These are phyloP conservation scores for Nigrospora osmanthi DNA, from an alignment of 2,329 filamentous ascomycete genomes.

Conservation along the genomic window DNA sequence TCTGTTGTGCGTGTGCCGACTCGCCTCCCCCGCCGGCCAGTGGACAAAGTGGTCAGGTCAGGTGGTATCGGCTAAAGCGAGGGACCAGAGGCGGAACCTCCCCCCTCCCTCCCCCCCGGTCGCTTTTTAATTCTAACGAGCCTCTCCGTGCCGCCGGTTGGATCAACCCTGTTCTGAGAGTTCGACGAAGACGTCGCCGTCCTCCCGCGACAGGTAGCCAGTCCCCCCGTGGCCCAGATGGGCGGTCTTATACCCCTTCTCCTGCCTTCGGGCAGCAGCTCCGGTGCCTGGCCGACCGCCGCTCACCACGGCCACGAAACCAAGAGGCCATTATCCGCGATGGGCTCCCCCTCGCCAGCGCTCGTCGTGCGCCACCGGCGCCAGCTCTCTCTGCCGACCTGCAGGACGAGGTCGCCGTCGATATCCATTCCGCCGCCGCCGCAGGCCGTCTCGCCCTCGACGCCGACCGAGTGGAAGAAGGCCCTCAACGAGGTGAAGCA, in stretches of 20 bases:
- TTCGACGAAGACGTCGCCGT: too few species aligned
- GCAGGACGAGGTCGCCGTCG: slow-evolving; percentile 11
- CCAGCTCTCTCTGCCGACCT: slow-evolving; percentile 17
- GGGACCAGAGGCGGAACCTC: too few species aligned
- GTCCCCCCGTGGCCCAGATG: slow-evolving; percentile 7
- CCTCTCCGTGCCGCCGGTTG: too few species aligned
- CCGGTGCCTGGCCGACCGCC: background rate
- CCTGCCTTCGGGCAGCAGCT: slow-evolving; percentile 9
- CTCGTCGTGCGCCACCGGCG: slow-evolving; percentile 11
- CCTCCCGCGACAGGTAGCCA: background rate
- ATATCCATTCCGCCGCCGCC: slow-evolving; percentile 11
- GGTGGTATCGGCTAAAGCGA: too few species aligned
- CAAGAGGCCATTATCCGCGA: background rate
- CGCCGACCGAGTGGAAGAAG: slow-evolving; percentile 40
- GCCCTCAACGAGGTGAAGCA: slow-evolving; percentile 45
- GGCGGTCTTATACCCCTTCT: slow-evolving; percentile 17
- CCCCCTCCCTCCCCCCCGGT: too few species aligned
- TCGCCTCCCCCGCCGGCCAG: too few species aligned
- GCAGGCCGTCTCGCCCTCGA: slow-evolving; percentile 30
- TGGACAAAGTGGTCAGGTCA: too few species aligned
- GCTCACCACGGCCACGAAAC: background rate
- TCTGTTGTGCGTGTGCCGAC: too few species aligned
- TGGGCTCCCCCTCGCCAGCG: slow-evolving; percentile 1
- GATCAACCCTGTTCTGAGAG: too few species aligned
- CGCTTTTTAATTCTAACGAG: too few species aligned